Conservation (phyloP, 179 eudicot species). For the Corrigiola litoralis region DNA sequence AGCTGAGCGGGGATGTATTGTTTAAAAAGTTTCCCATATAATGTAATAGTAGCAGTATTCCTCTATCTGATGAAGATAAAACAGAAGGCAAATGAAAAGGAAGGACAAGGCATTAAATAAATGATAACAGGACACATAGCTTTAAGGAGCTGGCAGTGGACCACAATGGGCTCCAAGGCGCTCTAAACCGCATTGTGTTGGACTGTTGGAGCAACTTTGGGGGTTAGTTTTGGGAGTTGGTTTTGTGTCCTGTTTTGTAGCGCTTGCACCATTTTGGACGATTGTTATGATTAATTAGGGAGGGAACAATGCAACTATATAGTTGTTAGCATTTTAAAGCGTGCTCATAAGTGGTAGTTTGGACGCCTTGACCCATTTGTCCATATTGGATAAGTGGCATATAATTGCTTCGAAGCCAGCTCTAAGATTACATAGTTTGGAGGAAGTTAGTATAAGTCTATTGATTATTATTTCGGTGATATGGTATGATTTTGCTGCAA, state of each 20-base stretch:
- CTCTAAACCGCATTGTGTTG: too few species aligned
- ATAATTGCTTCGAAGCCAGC: background rate
- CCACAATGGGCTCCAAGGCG: background rate
- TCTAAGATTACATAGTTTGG: too few species aligned
- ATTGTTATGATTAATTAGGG: background rate
- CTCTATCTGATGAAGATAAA: background rate
- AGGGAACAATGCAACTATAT: conserved; percentile 7
- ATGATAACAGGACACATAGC: conserved; percentile 5
- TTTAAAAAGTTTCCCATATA: background rate
- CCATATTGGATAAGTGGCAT: background rate
- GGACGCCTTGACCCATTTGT: background rate
- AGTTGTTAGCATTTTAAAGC: conserved; percentile 3
- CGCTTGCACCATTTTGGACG: background rate
- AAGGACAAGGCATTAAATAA: conserved; percentile 5
- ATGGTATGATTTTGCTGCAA: too few species aligned
- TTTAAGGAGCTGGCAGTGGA: conserved; percentile 27
- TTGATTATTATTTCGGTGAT: too few species aligned
- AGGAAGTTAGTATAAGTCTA: too few species aligned
- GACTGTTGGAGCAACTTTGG: background rate
- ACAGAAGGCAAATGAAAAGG: background rate
- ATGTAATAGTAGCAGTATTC: background rate
- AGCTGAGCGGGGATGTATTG: background rate
- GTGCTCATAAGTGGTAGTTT: background rate
- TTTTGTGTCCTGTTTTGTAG: conserved; percentile 15
- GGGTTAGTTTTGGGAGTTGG: conserved; percentile 19